phyloP scores from a whole-genome alignment of 2,329 filamentous ascomycete genomes.

The Daldinia sp. region DNA sequence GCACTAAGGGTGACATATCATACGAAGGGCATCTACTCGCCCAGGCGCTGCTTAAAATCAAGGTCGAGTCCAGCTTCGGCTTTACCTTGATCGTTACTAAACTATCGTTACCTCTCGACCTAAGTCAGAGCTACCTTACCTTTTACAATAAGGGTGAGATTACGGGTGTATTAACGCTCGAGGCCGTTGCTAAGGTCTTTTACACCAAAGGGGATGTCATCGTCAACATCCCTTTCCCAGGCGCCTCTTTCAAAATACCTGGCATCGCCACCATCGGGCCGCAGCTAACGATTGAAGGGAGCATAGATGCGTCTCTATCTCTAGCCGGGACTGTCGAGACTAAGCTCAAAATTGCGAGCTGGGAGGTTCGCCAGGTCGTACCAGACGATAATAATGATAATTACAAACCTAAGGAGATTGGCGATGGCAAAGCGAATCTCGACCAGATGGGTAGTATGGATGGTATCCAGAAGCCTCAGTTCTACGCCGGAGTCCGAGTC shows the following conservation, averaged over 20 bases:
- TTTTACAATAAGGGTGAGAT: slow-evolving; percentile 48
- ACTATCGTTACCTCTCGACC: slow-evolving; percentile 43
- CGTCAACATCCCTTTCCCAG: slow-evolving; percentile 45
- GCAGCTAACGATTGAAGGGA: slow-evolving; percentile 46
- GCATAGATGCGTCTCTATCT: slow-evolving; percentile 38
- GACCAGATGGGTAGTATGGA: not conserved
- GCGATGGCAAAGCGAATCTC: not conserved
- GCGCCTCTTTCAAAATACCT: slow-evolving; percentile 41
- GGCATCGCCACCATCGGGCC: slow-evolving; percentile 52
- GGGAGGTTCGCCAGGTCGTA: not conserved
- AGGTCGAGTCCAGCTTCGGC: slow-evolving; percentile 47
- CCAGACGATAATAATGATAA: not conserved
- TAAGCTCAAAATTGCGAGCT: slow-evolving; percentile 41
- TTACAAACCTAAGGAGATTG: not conserved
- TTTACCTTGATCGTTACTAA: slow-evolving; percentile 50
- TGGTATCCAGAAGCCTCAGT: slow-evolving; percentile 7
- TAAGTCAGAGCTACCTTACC: slow-evolving; percentile 46
- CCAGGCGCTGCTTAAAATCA: slow-evolving; percentile 43
- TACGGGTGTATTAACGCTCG: slow-evolving; percentile 46
- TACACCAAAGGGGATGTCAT: too few species aligned
- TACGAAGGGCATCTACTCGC: slow-evolving; percentile 49
- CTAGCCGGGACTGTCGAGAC: slow-evolving; percentile 44
- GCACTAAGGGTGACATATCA: slow-evolving; percentile 9
- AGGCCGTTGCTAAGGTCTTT: slow-evolving; percentile 33
- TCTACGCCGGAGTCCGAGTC: slow-evolving; percentile 12